Evolutionary conservation across 2,329 filamentous ascomycete genomes (phyloP).

Genomic region (Ophiocordyceps unilateralis): DNA sequence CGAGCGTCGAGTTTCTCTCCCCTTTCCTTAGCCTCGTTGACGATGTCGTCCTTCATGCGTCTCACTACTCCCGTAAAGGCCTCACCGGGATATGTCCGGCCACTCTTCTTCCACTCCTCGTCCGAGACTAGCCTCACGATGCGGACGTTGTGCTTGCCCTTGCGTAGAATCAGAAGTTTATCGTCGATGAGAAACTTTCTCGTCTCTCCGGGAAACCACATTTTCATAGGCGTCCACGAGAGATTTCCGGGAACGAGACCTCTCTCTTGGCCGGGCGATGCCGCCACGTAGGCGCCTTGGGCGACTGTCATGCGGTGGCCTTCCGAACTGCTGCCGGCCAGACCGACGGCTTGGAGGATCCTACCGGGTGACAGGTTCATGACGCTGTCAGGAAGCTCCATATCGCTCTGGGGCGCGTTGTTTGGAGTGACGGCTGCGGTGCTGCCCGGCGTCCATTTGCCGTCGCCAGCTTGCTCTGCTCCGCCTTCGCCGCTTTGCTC

Average conservation of each 20-base stretch:
- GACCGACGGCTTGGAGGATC: conserved; percentile 42
- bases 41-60: conserved; percentile 20
- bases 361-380: conserved; percentile 38
- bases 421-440: conserved; percentile 21
- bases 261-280: conserved; percentile 23
- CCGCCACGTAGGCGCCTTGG: conserved; percentile 44
- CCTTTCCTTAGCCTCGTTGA: conserved; percentile 15
- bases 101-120: conserved; percentile 31
- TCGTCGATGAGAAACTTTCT: conserved; percentile 42
- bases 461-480: no score
- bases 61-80: conserved; percentile 30
- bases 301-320: conserved; percentile 38
- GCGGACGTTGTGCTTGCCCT: conserved; percentile 45
- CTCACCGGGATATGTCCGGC: conserved; percentile 35
- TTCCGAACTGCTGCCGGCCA: conserved; percentile 37
- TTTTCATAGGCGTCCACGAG: conserved; percentile 43
- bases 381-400: conserved; percentile 41
- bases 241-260: conserved; percentile 32
- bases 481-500: no score
- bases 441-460: conserved; percentile 6
- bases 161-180: conserved; percentile 40
- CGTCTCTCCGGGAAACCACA: conserved; percentile 39
- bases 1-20: conserved; percentile 4
- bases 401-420: conserved; percentile 33
- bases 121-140: conserved; percentile 42